Conservation (phyloP, 179 eudicot genomes). For the Pouteria campechiana region DNA sequence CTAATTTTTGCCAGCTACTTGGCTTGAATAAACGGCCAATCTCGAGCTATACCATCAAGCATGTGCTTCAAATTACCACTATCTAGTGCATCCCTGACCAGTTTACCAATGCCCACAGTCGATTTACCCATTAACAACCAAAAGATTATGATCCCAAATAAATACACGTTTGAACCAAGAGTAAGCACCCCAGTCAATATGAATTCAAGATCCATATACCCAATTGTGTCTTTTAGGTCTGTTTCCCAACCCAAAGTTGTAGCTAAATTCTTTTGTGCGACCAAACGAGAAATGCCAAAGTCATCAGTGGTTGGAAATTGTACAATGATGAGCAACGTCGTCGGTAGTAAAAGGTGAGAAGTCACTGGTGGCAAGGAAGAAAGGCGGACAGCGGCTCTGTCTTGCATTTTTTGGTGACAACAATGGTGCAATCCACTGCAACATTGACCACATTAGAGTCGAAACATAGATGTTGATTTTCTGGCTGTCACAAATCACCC, state of each 20-base stretch:
- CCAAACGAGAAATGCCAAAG: conserved; percentile 56
- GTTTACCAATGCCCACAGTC: conserved; percentile 38
- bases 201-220: conserved; percentile 54
- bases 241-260: conserved; percentile 24
- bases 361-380: too few relatives aligned
- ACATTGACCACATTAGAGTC: too few relatives aligned
- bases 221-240: conserved; percentile 56
- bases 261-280: conserved; percentile 22
- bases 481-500: too few relatives aligned
- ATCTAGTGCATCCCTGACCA: conserved; percentile 50
- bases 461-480: too few relatives aligned
- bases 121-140: conserved; percentile 59
- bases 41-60: conserved; percentile 74
- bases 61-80: conserved; percentile 31
- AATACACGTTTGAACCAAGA: conserved; percentile 58
- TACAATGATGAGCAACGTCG: too few relatives aligned
- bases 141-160: conserved; percentile 58
- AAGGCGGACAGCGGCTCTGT: too few relatives aligned
- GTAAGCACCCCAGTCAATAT: conserved; percentile 49
- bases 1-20: conserved; percentile 67
- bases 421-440: too few relatives aligned
- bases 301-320: too few relatives aligned
- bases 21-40: conserved; percentile 86
- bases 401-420: too few relatives aligned
- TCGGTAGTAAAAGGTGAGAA: too few relatives aligned